Evolutionary conservation across 805 yeast genomes (phyloP).

Genomic region (Teunomyces kruisii): DNA sequence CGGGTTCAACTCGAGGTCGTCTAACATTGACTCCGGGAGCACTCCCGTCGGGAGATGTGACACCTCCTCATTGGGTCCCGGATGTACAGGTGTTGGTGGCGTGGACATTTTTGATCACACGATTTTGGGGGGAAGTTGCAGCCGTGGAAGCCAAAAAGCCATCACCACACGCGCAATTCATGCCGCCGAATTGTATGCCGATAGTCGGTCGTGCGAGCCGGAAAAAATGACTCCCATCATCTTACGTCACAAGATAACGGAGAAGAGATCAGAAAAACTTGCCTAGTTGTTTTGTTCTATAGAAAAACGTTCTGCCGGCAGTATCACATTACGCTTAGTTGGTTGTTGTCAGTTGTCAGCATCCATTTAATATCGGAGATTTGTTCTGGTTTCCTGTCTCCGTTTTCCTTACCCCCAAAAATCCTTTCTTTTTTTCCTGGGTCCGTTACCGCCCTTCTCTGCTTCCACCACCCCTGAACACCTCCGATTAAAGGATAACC

Average conservation of each 20-base stretch:
- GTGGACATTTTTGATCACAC: constrained; percentile 11
- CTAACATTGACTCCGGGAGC: constrained; percentile 8
- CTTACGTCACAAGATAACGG: constrained; percentile 4
- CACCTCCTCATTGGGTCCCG: constrained; percentile 35
- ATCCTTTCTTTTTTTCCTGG: too few species aligned
- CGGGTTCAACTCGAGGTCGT: constrained; percentile 40
- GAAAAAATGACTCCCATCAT: background rate
- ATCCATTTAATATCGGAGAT: too few species aligned
- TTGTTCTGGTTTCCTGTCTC: background rate
- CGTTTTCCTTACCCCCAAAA: background rate
- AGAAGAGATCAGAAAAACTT: background rate
- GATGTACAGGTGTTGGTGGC: constrained; percentile 38
- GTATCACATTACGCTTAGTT: background rate
- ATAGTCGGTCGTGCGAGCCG: background rate
- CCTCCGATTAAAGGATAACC: too few species aligned
- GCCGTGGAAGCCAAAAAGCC: background rate
- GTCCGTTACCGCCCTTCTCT: background rate
- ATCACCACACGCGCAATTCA: background rate
- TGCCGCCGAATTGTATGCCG: background rate
- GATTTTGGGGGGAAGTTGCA: constrained; percentile 1
- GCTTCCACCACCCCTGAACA: background rate
- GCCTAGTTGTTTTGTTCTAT: too few species aligned
- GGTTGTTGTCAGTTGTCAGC: too few species aligned
- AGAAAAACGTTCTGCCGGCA: background rate
- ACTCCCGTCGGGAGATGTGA: constrained; percentile 23